Evolutionary conservation across 2,329 filamentous ascomycete genomes (phyloP).

Genomic region (Trichoderma arundinaceum): DNA sequence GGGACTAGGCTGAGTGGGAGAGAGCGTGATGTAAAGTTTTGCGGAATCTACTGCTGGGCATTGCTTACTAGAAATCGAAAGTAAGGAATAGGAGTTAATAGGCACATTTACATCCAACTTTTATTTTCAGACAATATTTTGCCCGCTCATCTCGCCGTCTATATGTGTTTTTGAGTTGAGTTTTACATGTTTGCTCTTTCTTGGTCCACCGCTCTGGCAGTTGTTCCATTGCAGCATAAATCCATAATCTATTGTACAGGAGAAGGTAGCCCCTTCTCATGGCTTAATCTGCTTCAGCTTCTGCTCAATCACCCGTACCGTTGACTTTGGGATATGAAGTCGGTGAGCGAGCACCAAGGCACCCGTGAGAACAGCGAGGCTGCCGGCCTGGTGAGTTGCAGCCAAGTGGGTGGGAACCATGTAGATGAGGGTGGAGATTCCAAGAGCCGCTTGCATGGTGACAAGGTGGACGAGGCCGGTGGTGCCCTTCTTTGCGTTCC

Average conservation of each 20-base stretch:
- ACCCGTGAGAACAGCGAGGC: conserved; percentile 81
- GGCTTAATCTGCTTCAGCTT: conserved; percentile 47
- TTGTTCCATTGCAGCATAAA: not conserved
- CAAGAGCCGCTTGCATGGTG: conserved; percentile 79
- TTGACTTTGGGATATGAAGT: conserved; percentile 72
- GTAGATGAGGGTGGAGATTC: conserved; percentile 90
- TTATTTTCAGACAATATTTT: not conserved
- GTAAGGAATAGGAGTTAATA: conserved; percentile 21
- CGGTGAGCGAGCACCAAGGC: conserved; percentile 79
- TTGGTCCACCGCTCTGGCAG: not conserved
- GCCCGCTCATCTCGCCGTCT: not conserved
- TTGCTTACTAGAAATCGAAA: conserved; percentile 11
- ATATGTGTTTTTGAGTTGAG: conserved; percentile 27
- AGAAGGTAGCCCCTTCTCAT: conserved; percentile 2
- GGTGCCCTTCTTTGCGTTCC: conserved; percentile 69
- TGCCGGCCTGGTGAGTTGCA: conserved; percentile 90
- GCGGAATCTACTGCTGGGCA: conserved; percentile 5
- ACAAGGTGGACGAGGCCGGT: conserved; percentile 83
- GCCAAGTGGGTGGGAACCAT: conserved; percentile 89
- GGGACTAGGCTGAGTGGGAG: not conserved
- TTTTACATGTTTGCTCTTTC: not conserved
- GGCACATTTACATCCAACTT: conserved; percentile 2
- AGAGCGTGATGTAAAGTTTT: not conserved
- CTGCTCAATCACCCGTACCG: conserved; percentile 64
- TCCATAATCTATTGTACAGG: conserved; percentile 19